Base-by-base conservation (phyloP, 225 moss, liverwort and hornwort genomes). In the Climacium dendroides region DNA sequence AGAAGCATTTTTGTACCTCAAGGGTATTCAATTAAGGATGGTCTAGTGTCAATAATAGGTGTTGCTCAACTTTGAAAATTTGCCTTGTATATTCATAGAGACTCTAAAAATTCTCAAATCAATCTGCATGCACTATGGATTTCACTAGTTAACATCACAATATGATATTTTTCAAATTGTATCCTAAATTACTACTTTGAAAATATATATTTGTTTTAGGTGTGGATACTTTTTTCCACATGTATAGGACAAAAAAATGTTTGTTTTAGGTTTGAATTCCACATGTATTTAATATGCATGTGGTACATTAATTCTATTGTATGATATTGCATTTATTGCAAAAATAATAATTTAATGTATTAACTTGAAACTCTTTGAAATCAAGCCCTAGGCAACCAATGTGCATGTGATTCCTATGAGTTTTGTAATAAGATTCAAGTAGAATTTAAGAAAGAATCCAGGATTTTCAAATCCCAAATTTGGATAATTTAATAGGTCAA, bases 181-280 rank as follows among this genome's bases (percentile, higher is more conserved):
- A 4, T 30, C 1, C 0, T 4, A 0, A 47, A 48, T 30, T 74
- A 11, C 4, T 48, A 30, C 0, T 19, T 74, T 74, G 18, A 16
- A 39, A 70, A 48, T 32, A 19, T 19, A 2, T 45, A 0, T 47
- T 32, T 48, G 5, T 13, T 32, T 12, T 19, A 32, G 11, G 30
- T 48, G 2, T 30, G 1, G 1, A 18, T 12, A 48, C 7, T n/a
- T n/a, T n/a, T n/a, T n/a, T n/a, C n/a, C n/a, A n/a, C n/a, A n/a
- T n/a, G n/a, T n/a, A n/a, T n/a, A n/a, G n/a, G n/a, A n/a, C n/a
- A n/a, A n/a, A n/a, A n/a, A n/a, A n/a, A n/a, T n/a, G n/a, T 47
- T 32, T 48, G 5, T 13, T 32, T 12, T 19, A 32, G 11, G 30
- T 48, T 1, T 30, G 1, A 1, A 18, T 12, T 32, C 7, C n/a